Percentiles rank a stretch among this genome's conserved stretches.
Conservation (phyloP, 2,329 filamentous ascomycete species). For the Stachybotrys chartarum region DNA sequence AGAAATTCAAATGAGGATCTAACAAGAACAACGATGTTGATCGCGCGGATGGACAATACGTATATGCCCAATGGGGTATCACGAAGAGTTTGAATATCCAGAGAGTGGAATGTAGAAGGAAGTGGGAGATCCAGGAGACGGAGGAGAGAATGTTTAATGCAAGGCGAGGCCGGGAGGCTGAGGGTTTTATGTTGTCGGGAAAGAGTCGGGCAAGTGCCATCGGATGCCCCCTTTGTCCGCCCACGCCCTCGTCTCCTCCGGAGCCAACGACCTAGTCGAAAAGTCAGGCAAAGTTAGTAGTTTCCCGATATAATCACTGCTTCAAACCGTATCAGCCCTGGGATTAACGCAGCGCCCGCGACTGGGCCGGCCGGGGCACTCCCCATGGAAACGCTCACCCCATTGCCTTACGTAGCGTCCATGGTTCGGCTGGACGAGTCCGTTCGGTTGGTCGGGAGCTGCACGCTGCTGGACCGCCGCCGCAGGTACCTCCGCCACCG, state of each 20-base stretch:
- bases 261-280: no score
- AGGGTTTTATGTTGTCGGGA: conserved; percentile 13
- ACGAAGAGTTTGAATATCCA: not conserved
- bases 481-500: not conserved
- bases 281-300: not conserved
- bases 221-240: not conserved
- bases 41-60: not conserved
- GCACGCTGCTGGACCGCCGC: not conserved
- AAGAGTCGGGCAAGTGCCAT: not conserved
- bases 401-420: not conserved
- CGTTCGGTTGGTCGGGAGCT: not conserved
- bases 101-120: not conserved
- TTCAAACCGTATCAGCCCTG: not conserved
- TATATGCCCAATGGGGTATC: not conserved
- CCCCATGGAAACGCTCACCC: not conserved
- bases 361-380: not conserved
- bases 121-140: not conserved
- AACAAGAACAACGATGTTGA: not conserved
- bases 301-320: not conserved
- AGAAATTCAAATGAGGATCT: not conserved
- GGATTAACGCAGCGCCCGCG: no score
- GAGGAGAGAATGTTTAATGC: not conserved
- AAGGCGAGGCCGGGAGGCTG: conserved; percentile 1
- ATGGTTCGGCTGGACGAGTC: not conserved
- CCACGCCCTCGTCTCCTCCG: not conserved